Conservation (phyloP, 257 asterid species). For the Coffea canephora region DNA sequence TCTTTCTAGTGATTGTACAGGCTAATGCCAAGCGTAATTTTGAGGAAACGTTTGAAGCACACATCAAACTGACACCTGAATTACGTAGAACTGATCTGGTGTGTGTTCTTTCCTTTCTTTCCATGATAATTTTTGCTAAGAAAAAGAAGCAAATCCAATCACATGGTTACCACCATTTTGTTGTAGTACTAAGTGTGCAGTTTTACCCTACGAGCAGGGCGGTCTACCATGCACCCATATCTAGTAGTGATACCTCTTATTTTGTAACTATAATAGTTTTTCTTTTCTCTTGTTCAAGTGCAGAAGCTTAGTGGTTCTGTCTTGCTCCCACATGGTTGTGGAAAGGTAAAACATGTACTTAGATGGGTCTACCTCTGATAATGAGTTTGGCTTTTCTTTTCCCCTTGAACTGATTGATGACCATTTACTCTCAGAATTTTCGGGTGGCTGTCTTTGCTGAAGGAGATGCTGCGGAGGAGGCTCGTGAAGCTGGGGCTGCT, state of each 20-base stretch:
- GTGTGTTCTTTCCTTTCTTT: conserved; percentile 19
- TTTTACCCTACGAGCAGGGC: not conserved
- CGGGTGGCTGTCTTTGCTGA: conserved; percentile 94
- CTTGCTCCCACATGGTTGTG: conserved; percentile 88
- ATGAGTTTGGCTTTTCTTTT: not conserved
- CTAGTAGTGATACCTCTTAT: not conserved
- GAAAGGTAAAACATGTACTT: conserved; percentile 55
- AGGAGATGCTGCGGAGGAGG: conserved; percentile 97
- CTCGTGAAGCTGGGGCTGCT: conserved; percentile 92
- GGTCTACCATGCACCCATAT: not conserved
- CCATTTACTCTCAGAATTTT: conserved; percentile 47
- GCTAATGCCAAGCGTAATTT: conserved; percentile 59
- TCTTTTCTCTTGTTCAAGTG: conserved; percentile 32
- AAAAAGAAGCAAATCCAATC: not conserved
- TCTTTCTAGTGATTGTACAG: conserved; percentile 59
- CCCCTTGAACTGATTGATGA: conserved; percentile 24
- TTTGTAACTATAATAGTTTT: not conserved
- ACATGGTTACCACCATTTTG: not conserved
- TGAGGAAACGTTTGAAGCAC: conserved; percentile 94
- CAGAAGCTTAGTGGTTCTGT: conserved; percentile 84
- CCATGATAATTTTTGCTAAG: not conserved
- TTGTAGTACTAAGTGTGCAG: not conserved
- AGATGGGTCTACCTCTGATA: not conserved
- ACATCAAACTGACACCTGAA: conserved; percentile 86
- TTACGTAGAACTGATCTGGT: conserved; percentile 94